phyloP scores from a whole-genome alignment of 495 filamentous ascomycete genomes.

The Xylaria curta region DNA sequence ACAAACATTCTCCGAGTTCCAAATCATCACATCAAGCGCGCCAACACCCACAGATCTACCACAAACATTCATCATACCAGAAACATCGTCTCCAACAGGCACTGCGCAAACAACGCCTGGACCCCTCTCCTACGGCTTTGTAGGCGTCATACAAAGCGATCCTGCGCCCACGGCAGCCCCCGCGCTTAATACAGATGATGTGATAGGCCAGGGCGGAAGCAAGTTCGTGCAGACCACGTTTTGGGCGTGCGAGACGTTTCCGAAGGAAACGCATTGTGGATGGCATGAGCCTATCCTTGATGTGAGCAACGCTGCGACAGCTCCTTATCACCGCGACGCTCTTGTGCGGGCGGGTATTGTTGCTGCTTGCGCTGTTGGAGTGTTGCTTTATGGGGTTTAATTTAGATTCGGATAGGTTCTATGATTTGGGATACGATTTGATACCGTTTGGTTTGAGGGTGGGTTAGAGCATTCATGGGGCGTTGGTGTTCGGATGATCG shows the following conservation, averaged over 20 bases:
- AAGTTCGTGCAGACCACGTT: slow-evolving; percentile 51
- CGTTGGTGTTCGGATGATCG: background rate
- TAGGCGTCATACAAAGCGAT: background rate
- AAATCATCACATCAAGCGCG: background rate
- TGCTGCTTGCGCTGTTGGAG: background rate
- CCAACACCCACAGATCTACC: background rate
- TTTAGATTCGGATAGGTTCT: background rate
- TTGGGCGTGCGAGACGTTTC: slow-evolving; percentile 47
- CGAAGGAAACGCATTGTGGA: slow-evolving; percentile 47
- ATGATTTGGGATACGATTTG: background rate
- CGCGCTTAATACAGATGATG: slow-evolving; percentile 6
- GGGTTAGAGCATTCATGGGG: background rate
- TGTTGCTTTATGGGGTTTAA: background rate
- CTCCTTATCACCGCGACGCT: background rate
- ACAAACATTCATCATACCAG: slow-evolving; percentile 8
- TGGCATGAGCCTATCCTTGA: slow-evolving; percentile 52
- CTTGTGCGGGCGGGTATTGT: background rate
- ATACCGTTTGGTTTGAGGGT: background rate
- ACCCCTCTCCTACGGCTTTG: background rate
- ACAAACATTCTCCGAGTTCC: background rate
- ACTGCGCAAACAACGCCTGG: background rate
- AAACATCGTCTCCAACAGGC: background rate
- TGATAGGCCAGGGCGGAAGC: background rate
- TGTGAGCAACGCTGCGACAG: slow-evolving; percentile 20
- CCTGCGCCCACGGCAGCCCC: slow-evolving; percentile 34